Evolutionary conservation across 106 monocot species (phyloP).

Genomic region (Dendrobium catenatum): DNA sequence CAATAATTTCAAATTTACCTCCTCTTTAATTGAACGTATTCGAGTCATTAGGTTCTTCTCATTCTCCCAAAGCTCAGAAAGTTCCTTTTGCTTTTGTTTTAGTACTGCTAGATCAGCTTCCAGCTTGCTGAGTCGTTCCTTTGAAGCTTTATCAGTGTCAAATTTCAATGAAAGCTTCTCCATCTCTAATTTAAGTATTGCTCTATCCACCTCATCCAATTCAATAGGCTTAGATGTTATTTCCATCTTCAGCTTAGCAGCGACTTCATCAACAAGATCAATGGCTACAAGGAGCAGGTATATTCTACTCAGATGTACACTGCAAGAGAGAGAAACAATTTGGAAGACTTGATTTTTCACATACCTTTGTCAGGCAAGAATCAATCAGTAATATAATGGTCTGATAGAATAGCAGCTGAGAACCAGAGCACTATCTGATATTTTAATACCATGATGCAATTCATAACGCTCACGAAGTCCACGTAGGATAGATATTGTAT

Average conservation of each 20-base stretch:
- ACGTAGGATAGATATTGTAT: constrained; percentile 79
- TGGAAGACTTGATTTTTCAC: background rate
- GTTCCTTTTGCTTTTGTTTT: constrained; percentile 67
- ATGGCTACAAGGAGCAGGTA: constrained; percentile 46
- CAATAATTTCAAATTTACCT: constrained; percentile 33
- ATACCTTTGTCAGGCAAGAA: constrained; percentile 93
- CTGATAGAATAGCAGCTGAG: constrained; percentile 66
- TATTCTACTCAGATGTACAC: background rate
- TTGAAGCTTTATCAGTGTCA: constrained; percentile 87
- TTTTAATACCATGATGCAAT: constrained; percentile 86
- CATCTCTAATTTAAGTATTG: constrained; percentile 93
- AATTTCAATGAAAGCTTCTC: constrained; percentile 93
- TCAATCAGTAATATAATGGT: constrained; percentile 70
- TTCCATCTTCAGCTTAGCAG: constrained; percentile 93
- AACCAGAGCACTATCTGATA: constrained; percentile 79
- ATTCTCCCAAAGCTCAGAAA: constrained; percentile 66
- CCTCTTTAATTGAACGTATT: constrained; percentile 85
- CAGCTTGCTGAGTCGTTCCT: constrained; percentile 72
- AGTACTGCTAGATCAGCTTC: constrained; percentile 66
- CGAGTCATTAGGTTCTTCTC: constrained; percentile 80
- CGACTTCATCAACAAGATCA: constrained; percentile 90
- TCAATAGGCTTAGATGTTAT: constrained; percentile 95
- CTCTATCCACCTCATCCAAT: constrained; percentile 88
- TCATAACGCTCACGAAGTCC: constrained; percentile 82
- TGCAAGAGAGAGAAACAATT: background rate